Evolutionary conservation across 2,329 filamentous ascomycete species (phyloP).

Genomic region (Escovopsis sp.): DNA sequence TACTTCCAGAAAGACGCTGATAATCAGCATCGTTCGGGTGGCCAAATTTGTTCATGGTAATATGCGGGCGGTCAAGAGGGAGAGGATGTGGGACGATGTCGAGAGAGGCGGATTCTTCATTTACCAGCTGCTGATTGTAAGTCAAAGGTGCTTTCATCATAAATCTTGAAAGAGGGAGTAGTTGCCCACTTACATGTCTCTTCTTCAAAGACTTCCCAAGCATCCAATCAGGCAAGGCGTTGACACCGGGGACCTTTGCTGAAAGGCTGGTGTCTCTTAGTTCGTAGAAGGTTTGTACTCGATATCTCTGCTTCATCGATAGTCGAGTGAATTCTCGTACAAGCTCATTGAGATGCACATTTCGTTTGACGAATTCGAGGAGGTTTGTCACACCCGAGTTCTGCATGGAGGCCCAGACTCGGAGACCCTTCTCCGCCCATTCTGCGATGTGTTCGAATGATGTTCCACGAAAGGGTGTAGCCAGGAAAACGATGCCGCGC

Average conservation of each 20-base stretch:
- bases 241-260: conserved; percentile 8
- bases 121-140: conserved; percentile 11
- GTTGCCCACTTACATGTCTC: not conserved
- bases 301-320: conserved; percentile 3
- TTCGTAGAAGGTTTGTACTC: conserved; percentile 13
- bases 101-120: conserved; percentile 11
- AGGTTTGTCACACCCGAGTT: conserved; percentile 7
- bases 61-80: conserved; percentile 11
- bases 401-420: conserved; percentile 5
- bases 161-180: not conserved
- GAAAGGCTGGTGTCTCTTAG: conserved; percentile 8
- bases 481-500: conserved; percentile 14
- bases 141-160: not conserved
- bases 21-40: conserved; percentile 8
- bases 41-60: conserved; percentile 15
- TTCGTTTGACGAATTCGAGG: conserved; percentile 8
- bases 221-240: not conserved
- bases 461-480: conserved; percentile 16
- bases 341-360: conserved; percentile 9
- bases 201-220: not conserved
- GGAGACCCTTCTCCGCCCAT: conserved; percentile 9
- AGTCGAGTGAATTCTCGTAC: conserved; percentile 10
- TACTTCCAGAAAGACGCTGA: conserved; percentile 7
- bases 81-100: conserved; percentile 12
- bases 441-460: conserved; percentile 12